These are phyloP conservation scores for Wallacemonas sp. DNA, from an alignment of 208 protist genomes.

Conservation along the genomic window DNA sequence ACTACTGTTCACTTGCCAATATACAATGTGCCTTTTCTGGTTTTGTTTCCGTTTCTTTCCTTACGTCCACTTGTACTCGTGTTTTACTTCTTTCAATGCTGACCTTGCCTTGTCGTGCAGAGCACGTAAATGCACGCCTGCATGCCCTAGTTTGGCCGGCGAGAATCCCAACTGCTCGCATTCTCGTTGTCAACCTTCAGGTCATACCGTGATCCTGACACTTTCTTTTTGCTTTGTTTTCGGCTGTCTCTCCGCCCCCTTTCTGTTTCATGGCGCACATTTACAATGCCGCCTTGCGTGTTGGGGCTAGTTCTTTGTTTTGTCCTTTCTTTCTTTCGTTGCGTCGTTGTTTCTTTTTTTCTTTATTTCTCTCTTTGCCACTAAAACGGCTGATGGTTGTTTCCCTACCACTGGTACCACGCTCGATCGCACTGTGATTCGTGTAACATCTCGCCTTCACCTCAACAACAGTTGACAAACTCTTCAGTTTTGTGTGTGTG, in stretches of 20 bases:
- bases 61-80: constrained; percentile 13
- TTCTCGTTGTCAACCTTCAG: too few relatives aligned
- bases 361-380: constrained; percentile 16
- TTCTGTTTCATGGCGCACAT: too few relatives aligned
- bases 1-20: too few relatives aligned
- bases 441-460: too few relatives aligned
- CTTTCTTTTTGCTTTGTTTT: constrained; percentile 15
- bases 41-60: constrained; percentile 10
- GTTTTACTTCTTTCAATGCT: constrained; percentile 14
- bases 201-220: neutral
- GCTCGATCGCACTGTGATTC: too few relatives aligned
- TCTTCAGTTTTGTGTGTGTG: too few relatives aligned
- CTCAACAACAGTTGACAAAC: too few relatives aligned
- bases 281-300: neutral
- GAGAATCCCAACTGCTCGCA: too few relatives aligned
- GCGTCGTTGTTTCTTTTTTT: constrained; percentile 7
- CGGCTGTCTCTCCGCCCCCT: neutral
- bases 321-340: constrained; percentile 14
- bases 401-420: neutral
- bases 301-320: neutral
- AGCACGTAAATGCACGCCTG: too few relatives aligned
- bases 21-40: neutral
- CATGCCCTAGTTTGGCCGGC: too few relatives aligned
- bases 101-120: too few relatives aligned
- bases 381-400: constrained; percentile 9